phyloP scores from a whole-genome alignment of 2,329 filamentous ascomycete species.

The Aspergillus sojae region DNA sequence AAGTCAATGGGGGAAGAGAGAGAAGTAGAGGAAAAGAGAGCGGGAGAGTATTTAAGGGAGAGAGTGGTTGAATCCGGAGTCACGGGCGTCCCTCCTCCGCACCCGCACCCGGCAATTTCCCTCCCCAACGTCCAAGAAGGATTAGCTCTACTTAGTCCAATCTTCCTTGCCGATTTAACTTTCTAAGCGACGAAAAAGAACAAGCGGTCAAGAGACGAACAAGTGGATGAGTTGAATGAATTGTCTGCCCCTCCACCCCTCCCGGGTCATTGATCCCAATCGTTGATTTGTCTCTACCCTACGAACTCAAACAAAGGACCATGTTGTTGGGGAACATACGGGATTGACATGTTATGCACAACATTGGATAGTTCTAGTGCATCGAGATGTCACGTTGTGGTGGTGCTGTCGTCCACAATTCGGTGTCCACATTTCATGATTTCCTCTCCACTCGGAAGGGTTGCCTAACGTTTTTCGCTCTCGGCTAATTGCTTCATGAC shows the following conservation, averaged over 20 bases:
- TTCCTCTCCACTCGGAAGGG: neutral
- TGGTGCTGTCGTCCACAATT: neutral
- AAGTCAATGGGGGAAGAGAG: slow-evolving; percentile 14
- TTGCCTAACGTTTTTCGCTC: neutral
- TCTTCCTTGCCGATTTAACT: neutral
- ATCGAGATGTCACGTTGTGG: neutral
- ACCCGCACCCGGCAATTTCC: slow-evolving; percentile 11
- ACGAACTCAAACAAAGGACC: neutral
- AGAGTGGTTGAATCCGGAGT: slow-evolving; percentile 6
- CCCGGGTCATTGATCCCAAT: neutral
- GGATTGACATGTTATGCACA: neutral
- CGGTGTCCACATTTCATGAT: neutral
- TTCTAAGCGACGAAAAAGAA: neutral
- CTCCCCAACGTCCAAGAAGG: neutral
- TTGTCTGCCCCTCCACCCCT: neutral
- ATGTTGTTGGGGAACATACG: neutral
- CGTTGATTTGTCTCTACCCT: neutral
- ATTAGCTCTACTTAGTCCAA: neutral
- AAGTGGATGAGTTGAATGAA: neutral
- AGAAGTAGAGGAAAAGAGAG: slow-evolving; percentile 1
- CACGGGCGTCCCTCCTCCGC: slow-evolving; percentile 14
- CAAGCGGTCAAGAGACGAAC: slow-evolving; percentile 3
- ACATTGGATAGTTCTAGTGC: neutral
- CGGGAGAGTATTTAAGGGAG: slow-evolving; percentile 11
- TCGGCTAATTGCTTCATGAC: neutral